These are phyloP conservation scores for Scheffersomyces coipomensis DNA, from an alignment of 805 yeast species.

Conservation along the genomic window DNA sequence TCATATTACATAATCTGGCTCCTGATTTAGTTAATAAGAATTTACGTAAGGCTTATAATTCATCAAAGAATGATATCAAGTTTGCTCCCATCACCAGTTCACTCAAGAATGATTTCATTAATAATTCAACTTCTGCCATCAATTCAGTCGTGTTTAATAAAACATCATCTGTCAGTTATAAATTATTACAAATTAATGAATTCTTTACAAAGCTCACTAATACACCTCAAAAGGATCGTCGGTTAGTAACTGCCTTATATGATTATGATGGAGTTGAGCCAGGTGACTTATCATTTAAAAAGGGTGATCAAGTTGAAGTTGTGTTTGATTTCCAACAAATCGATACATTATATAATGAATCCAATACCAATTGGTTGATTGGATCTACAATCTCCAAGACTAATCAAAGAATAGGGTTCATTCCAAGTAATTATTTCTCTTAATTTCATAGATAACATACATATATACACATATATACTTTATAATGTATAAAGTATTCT, in stretches of 20 bases:
- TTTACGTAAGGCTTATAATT: constrained; percentile 28
- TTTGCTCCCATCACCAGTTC: constrained; percentile 24
- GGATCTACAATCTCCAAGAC: constrained; percentile 18
- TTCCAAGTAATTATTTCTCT: constrained; percentile 27
- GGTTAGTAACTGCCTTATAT: constrained; percentile 11
- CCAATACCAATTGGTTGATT: constrained; percentile 30
- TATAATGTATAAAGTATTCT: background rate
- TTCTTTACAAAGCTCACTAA: constrained; percentile 19
- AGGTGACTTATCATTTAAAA: constrained; percentile 36
- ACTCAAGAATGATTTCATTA: constrained; percentile 4
- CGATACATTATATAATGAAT: constrained; percentile 15
- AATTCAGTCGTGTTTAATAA: constrained; percentile 9
- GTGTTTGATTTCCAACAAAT: constrained; percentile 28
- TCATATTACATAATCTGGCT: constrained; percentile 10
- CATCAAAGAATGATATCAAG: constrained; percentile 31
- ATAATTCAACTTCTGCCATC: constrained; percentile 2
- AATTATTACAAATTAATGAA: constrained; percentile 19
- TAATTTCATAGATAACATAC: background rate
- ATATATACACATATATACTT: constrained; percentile 1
- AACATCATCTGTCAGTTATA: constrained; percentile 21
- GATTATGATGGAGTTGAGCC: constrained; percentile 30
- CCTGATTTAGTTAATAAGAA: constrained; percentile 17
- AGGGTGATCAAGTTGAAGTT: constrained; percentile 32
- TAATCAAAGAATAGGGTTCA: constrained; percentile 31
- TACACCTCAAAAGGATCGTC: constrained; percentile 5